Conservation (phyloP, 768 basidiomycete genomes). For the Wakefieldia striispora region DNA sequence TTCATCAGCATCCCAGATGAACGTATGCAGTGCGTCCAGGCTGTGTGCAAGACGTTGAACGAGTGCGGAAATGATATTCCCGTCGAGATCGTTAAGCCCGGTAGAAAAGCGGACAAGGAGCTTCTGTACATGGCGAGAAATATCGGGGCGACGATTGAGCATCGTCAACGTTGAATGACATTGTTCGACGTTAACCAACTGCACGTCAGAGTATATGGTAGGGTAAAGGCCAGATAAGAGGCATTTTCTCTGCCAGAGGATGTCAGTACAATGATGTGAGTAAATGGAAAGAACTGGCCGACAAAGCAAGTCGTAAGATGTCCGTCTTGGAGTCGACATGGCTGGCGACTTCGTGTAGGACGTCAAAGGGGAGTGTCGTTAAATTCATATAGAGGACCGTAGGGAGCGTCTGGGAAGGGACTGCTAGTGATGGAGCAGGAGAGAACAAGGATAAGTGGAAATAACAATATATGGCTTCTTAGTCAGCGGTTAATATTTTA, state of each 20-base stretch:
- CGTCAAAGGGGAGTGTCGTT: conserved; percentile 48
- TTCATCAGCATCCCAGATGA: conserved; percentile 74
- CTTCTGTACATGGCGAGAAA: conserved; percentile 67
- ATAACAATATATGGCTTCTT: too few species aligned
- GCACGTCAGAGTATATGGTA: conserved; percentile 58
- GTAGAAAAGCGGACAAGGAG: conserved; percentile 45
- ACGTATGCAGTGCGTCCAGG: conserved; percentile 63
- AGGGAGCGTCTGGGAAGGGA: neutral
- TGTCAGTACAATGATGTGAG: conserved; percentile 4
- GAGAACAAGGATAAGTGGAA: neutral
- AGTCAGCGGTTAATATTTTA: too few species aligned
- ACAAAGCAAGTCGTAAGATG: conserved; percentile 56
- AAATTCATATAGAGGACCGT: too few species aligned
- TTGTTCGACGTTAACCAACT: conserved; percentile 54
- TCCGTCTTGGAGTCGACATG: conserved; percentile 53
- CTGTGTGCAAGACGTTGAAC: conserved; percentile 49
- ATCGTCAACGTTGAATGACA: conserved; percentile 63
- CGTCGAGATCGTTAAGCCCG: conserved; percentile 31
- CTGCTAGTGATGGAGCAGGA: neutral
- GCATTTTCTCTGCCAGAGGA: conserved; percentile 45
- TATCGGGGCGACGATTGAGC: conserved; percentile 51
- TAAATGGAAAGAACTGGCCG: conserved; percentile 42
- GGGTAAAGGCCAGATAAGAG: conserved; percentile 53
- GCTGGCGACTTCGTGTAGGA: conserved; percentile 64
- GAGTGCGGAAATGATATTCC: conserved; percentile 45